Percentiles rank a stretch among this genome's conserved stretches.
Evolutionary conservation across 1,284 basidiomycete genomes (phyloP).

Genomic region (Ustilago lituana): DNA sequence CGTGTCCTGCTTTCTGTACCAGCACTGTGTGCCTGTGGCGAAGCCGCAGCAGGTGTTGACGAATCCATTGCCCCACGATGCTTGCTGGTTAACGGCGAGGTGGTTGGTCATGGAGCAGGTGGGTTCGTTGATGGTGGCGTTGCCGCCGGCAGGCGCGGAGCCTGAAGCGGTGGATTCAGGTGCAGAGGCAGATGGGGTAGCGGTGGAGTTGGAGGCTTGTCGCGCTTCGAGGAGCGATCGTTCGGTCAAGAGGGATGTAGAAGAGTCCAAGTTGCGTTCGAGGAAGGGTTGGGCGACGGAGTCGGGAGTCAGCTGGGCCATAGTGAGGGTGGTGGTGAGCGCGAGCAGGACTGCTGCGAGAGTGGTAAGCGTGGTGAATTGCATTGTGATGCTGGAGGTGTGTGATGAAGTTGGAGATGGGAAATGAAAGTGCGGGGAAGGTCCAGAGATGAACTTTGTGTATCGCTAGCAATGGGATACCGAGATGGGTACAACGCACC

Average conservation of each 20-base stretch:
- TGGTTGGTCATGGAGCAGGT: constrained; percentile 46
- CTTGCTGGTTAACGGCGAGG: constrained; percentile 52
- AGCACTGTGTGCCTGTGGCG: constrained; percentile 37
- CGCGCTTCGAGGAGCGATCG: constrained; percentile 25
- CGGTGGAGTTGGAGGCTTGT: constrained; percentile 19
- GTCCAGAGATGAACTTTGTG: no score
- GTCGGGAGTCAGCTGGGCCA: constrained; percentile 23
- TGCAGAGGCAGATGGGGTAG: constrained; percentile 14
- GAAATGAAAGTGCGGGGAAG: background rate
- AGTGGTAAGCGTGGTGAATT: constrained; percentile 4
- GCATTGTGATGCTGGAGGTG: constrained; percentile 10
- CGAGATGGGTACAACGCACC: no score
- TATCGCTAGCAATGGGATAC: no score
- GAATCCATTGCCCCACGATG: constrained; percentile 51
- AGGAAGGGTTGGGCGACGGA: constrained; percentile 21
- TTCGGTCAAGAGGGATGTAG: constrained; percentile 12
- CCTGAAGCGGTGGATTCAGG: constrained; percentile 29
- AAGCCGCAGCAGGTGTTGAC: constrained; percentile 55
- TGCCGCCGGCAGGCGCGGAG: constrained; percentile 32
- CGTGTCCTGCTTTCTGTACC: constrained; percentile 38
- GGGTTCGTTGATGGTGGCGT: constrained; percentile 46
- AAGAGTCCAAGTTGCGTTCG: constrained; percentile 23
- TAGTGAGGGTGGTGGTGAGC: background rate
- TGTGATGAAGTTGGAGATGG: background rate
- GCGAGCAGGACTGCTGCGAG: constrained; percentile 8